Conservation (phyloP, 345 rosid genomes). For the Nasturtium officinale region DNA sequence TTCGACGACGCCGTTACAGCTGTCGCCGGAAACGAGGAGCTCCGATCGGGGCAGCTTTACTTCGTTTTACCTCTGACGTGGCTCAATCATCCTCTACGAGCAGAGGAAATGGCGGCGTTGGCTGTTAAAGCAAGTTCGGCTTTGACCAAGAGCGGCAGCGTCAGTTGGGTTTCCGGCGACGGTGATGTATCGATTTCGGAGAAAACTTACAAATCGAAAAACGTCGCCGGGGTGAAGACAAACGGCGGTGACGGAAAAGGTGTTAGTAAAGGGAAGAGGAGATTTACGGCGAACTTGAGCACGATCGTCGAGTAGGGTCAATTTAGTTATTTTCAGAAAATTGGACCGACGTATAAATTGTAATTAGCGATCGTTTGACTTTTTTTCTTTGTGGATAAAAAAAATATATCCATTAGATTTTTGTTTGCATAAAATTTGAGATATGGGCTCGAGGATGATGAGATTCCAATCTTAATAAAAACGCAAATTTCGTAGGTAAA, state of each 20-base stretch:
- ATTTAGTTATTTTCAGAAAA: slow-evolving; percentile 19
- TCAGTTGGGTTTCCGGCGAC: slow-evolving; percentile 24
- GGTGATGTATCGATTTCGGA: background rate
- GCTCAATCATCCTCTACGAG: slow-evolving; percentile 63
- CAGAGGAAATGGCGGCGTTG: slow-evolving; percentile 95
- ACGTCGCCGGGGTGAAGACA: slow-evolving; percentile 7
- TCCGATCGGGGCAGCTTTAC: slow-evolving; percentile 85
- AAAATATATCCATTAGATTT: slow-evolving; percentile 10
- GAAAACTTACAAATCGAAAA: background rate
- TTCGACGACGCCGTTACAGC: slow-evolving; percentile 78
- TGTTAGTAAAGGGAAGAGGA: slow-evolving; percentile 47
- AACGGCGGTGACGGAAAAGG: slow-evolving; percentile 33
- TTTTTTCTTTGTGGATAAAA: slow-evolving; percentile 5
- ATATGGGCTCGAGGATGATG: slow-evolving; percentile 17
- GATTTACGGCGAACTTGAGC: slow-evolving; percentile 58
- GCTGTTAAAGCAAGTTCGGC: slow-evolving; percentile 98
- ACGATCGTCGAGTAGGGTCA: slow-evolving; percentile 74
- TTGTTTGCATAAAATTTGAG: slow-evolving; percentile 25
- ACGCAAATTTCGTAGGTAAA: slow-evolving; percentile 8
- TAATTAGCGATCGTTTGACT: slow-evolving; percentile 38
- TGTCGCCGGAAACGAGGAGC: slow-evolving; percentile 68
- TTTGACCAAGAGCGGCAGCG: slow-evolving; percentile 44
- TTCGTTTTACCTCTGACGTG: slow-evolving; percentile 75
- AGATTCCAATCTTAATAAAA: slow-evolving; percentile 28
- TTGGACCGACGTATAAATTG: slow-evolving; percentile 28